phyloP scores from a whole-genome alignment of 352 stramenopile genomes.

The Peronospora farinosa region DNA sequence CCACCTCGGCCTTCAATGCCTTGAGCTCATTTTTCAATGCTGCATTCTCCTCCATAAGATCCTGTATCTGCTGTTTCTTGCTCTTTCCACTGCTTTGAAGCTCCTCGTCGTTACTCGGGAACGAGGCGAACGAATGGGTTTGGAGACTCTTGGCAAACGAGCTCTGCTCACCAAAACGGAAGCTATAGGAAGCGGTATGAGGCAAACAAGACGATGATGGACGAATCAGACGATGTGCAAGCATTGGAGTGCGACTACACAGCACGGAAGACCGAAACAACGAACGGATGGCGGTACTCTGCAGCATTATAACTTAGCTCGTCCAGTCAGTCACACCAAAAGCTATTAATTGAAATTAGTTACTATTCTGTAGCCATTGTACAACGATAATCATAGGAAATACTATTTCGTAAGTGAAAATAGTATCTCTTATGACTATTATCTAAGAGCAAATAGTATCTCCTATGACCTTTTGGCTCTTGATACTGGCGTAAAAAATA shows the following conservation, averaged over 20 bases:
- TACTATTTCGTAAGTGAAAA: no score
- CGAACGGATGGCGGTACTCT: slow-evolving; percentile 25
- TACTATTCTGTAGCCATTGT: no score
- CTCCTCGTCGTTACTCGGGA: slow-evolving; percentile 32
- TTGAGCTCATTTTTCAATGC: slow-evolving; percentile 65
- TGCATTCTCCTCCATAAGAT: slow-evolving; percentile 71
- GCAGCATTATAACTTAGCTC: slow-evolving; percentile 18
- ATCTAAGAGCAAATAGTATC: no score
- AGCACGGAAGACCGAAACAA: slow-evolving; percentile 19
- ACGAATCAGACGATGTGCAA: slow-evolving; percentile 17
- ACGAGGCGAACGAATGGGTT: slow-evolving; percentile 47
- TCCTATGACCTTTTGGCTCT: no score
- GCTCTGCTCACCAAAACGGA: slow-evolving; percentile 13
- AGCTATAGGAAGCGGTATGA: slow-evolving; percentile 11
- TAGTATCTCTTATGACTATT: no score
- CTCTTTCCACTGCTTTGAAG: slow-evolving; percentile 22
- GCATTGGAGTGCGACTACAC: slow-evolving; percentile 13
- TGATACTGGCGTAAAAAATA: no score
- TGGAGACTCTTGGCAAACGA: slow-evolving; percentile 31
- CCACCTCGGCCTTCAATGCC: slow-evolving; percentile 36
- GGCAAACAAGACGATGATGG: slow-evolving; percentile 17
- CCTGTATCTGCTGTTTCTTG: slow-evolving; percentile 55
- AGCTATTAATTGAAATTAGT: no score
- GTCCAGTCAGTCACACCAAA: no score
- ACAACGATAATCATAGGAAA: no score